A percentile compares a stretch with the other conserved stretches of the same genome.
phyloP scores from a whole-genome alignment of 257 asterid genomes.

The Ophiorrhiza pumila region DNA sequence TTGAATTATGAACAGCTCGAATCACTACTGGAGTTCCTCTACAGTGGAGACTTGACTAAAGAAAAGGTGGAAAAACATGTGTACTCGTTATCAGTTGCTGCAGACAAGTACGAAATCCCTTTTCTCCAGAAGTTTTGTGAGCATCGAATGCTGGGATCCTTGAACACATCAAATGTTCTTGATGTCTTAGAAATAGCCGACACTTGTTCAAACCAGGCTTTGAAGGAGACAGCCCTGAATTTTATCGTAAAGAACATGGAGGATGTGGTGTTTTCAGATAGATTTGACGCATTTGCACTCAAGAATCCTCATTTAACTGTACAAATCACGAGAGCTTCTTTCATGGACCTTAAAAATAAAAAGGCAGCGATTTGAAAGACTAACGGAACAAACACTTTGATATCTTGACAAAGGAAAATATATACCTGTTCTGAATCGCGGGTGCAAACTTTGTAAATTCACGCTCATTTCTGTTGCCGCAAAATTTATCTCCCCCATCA shows the following conservation, averaged over 20 bases:
- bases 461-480: too few species aligned
- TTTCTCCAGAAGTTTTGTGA: slow-evolving; percentile 69
- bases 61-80: slow-evolving; percentile 67
- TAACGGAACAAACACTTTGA: neutral
- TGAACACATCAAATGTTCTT: slow-evolving; percentile 64
- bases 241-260: slow-evolving; percentile 86
- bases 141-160: slow-evolving; percentile 62
- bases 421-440: too few species aligned
- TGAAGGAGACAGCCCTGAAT: slow-evolving; percentile 67
- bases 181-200: slow-evolving; percentile 72
- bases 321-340: slow-evolving; percentile 86
- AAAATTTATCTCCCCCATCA: too few species aligned
- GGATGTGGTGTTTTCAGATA: slow-evolving; percentile 66
- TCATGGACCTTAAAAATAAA: slow-evolving; percentile 61
- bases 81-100: slow-evolving; percentile 70
- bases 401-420: too few species aligned
- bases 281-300: slow-evolving; percentile 79
- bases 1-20: slow-evolving; percentile 60
- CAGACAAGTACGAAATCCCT: slow-evolving; percentile 82
- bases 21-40: slow-evolving; percentile 62
- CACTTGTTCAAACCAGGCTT: slow-evolving; percentile 60
- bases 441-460: too few species aligned
- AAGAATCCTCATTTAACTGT: slow-evolving; percentile 90
- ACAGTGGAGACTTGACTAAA: slow-evolving; percentile 58
- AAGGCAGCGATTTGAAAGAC: slow-evolving; percentile 31